Evolutionary conservation across 257 asterid genomes (phyloP).

Genomic region (Fraxinus americana): DNA sequence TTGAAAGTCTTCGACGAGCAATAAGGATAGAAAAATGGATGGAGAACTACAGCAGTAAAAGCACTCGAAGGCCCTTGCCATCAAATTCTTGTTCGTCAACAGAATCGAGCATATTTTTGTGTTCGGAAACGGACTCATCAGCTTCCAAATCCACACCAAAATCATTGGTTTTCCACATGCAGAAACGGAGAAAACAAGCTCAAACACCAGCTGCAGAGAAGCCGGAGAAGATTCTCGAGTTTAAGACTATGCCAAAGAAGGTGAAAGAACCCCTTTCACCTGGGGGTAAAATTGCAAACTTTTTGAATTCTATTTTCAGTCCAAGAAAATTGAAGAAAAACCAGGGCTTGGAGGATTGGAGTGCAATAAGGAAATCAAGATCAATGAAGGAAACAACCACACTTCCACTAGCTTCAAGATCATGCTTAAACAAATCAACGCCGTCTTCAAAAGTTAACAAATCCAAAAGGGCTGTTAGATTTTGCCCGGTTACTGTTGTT

Average conservation of each 20-base stretch:
- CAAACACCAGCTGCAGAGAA: background rate
- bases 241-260: background rate
- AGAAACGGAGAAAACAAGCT: constrained; percentile 5
- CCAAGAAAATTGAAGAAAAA: constrained; percentile 43
- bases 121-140: background rate
- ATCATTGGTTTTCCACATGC: background rate
- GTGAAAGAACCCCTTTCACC: background rate
- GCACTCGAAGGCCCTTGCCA: background rate
- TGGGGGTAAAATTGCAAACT: constrained; percentile 35
- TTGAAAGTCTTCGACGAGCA: background rate
- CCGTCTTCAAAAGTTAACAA: constrained; percentile 47
- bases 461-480: constrained; percentile 72
- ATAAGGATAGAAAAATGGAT: background rate
- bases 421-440: constrained; percentile 54
- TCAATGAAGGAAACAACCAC: constrained; percentile 57
- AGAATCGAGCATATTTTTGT: background rate
- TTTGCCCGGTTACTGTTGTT: constrained; percentile 65
- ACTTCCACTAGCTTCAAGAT: constrained; percentile 40
- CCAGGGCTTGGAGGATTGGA: constrained; percentile 50
- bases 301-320: constrained; percentile 42
- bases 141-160: background rate
- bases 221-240: background rate
- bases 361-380: constrained; percentile 63
- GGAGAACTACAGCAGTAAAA: background rate
- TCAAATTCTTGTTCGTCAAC: background rate